Base-by-base conservation (phyloP, 768 basidiomycete species). In the Nidularia pulvinata region DNA sequence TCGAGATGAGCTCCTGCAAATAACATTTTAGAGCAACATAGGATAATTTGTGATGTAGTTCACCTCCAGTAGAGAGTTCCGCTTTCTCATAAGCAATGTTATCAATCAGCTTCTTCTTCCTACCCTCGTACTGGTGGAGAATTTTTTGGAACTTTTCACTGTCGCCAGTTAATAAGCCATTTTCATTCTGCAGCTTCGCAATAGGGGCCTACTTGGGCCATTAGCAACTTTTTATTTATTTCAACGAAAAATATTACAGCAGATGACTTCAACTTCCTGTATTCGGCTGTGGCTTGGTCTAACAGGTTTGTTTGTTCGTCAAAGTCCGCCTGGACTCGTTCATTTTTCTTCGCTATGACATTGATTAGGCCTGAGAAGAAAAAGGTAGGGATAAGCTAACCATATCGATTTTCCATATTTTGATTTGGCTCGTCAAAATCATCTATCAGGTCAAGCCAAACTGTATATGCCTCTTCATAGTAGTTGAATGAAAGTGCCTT, bases 401-500 rank as follows among this genome's bases (percentile, higher is more conserved):
- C 83, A 69, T 93, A 95, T 55, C 88, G 83, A 32, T 83, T 82
- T 59, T 93, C 90, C 16, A 94, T 67, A 36, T 75, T 75, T 59
- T 83, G 80, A 49, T 91, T 88, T 49, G 85, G 84, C 57, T 89
- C 87, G 1, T 80, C 73, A 56, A 88, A 89, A 32, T 83, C 76
- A 58, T 92, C 91, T 7, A 79, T 76, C 4, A 83, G 79, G 51
- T 85, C 80, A 33, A 93, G 70, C 75, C 91, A 92, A 4, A 79
- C 61, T 5, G 79, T 73, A 59, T 93, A 93, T 0, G 90, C 79
- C 49, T 83, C 77, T 13, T 82, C 74, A 46, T 81, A 84, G 68
- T 89, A 91, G 50, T 87, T 81, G 54, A 91, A 88, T n/a, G 88
- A 87, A 16, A 93, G 74, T 0, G 89, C 87, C 55, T 81, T 81